Conservation (phyloP, 225 moss, liverwort and hornwort genomes). For the Straminergon stramineum region DNA sequence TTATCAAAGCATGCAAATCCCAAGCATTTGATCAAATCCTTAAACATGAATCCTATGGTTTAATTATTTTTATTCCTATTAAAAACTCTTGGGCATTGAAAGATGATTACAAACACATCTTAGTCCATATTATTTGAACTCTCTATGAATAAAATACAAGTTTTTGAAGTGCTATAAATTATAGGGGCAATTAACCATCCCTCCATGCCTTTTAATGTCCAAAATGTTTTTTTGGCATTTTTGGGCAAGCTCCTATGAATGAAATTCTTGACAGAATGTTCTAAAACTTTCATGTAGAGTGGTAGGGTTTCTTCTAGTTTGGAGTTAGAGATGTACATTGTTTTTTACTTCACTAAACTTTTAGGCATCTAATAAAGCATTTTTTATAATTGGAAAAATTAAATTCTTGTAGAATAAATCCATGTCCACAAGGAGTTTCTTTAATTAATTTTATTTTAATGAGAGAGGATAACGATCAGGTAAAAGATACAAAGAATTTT, state of each 20-base stretch:
- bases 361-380: background rate
- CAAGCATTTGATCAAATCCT: no score
- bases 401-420: background rate
- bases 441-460: background rate
- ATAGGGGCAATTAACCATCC: no score
- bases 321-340: background rate
- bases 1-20: no score
- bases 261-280: background rate
- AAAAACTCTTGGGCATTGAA: no score
- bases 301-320: background rate
- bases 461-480: background rate
- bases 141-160: no score
- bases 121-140: no score
- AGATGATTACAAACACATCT: no score
- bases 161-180: no score
- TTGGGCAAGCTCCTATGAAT: background rate
- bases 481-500: background rate
- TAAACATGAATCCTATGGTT: no score
- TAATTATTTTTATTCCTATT: no score
- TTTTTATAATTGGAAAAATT: background rate
- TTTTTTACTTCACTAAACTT: background rate
- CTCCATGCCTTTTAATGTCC: no score
- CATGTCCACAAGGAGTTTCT: accelerated
- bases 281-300: background rate
- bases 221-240: background rate